Evolutionary conservation across 805 yeast species (phyloP).

Genomic region (Yueomyces sinensis): DNA sequence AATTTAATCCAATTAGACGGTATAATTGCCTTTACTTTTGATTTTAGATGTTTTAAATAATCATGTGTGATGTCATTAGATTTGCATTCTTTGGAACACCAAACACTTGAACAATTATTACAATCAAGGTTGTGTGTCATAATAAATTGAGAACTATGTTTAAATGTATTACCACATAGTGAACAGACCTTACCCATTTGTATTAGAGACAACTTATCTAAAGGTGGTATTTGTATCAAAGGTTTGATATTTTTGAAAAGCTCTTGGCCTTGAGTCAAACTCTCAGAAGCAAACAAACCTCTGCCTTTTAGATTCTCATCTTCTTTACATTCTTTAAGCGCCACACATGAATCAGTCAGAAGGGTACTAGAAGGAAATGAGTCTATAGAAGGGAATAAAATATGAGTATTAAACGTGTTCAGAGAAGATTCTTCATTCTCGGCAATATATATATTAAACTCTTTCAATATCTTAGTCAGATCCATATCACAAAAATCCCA

Average conservation of each 20-base stretch:
- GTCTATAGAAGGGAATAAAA: too few relatives aligned
- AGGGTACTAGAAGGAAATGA: neutral
- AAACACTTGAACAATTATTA: slow-evolving; percentile 45
- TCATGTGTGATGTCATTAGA: slow-evolving; percentile 39
- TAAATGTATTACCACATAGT: slow-evolving; percentile 48
- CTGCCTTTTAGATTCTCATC: slow-evolving; percentile 7
- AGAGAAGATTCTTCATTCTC: slow-evolving; percentile 36
- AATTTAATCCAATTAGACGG: slow-evolving; percentile 39
- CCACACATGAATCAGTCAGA: neutral
- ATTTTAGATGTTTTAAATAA: slow-evolving; percentile 39
- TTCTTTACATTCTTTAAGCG: neutral
- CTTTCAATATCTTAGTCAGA: slow-evolving; percentile 38
- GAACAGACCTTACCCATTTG: slow-evolving; percentile 56
- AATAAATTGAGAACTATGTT: slow-evolving; percentile 16
- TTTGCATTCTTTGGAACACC: slow-evolving; percentile 61
- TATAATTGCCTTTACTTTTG: slow-evolving; percentile 26
- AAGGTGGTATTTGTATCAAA: slow-evolving; percentile 49
- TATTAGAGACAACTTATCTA: slow-evolving; percentile 49
- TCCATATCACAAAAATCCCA: slow-evolving; percentile 57
- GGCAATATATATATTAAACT: slow-evolving; percentile 37
- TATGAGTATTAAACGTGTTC: slow-evolving; percentile 32
- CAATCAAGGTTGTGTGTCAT: slow-evolving; percentile 46
- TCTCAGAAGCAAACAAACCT: slow-evolving; percentile 34
- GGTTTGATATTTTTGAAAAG: slow-evolving; percentile 52
- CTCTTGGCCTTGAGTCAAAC: slow-evolving; percentile 35